A percentile compares a stretch with the other conserved stretches of the same genome.
These are phyloP conservation scores for Fusarium stilboides DNA, from an alignment of 2,329 filamentous ascomycete species.

Conservation along the genomic window DNA sequence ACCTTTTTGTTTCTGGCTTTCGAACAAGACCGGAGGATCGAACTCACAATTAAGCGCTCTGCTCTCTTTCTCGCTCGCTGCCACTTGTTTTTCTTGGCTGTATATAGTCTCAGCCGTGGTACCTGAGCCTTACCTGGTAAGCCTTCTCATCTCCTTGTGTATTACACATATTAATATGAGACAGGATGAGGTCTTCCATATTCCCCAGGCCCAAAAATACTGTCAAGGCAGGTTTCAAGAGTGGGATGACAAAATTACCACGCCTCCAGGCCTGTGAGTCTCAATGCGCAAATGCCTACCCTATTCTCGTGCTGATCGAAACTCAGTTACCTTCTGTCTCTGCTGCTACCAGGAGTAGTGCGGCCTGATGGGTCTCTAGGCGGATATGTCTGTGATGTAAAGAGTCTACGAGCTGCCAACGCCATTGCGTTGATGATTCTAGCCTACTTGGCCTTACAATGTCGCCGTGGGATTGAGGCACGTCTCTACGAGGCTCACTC, in stretches of 20 bases:
- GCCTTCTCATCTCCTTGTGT: conserved; percentile 19
- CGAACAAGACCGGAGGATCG: conserved; percentile 2
- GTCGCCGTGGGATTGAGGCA: conserved; percentile 67
- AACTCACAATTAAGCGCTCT: not conserved
- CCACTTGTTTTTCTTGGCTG: conserved; percentile 43
- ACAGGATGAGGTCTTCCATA: conserved; percentile 89
- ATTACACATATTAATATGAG: conserved; percentile 25
- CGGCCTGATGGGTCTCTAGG: conserved; percentile 21
- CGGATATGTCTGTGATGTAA: conserved; percentile 47
- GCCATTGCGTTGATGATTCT: conserved; percentile 58
- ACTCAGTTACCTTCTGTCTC: conserved; percentile 63
- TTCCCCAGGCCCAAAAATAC: conserved; percentile 91
- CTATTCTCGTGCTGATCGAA: conserved; percentile 18
- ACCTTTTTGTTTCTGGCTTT: conserved; percentile 30
- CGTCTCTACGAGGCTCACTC: conserved; percentile 53
- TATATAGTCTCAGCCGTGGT: conserved; percentile 54
- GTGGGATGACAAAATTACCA: conserved; percentile 99
- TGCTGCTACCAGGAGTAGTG: conserved; percentile 48
- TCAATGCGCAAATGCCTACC: not conserved
- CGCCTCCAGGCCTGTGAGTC: conserved; percentile 85
- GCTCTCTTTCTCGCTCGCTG: conserved; percentile 39
- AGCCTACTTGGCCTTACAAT: conserved; percentile 63
- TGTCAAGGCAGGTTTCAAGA: conserved; percentile 80
- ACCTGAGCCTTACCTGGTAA: conserved; percentile 69
- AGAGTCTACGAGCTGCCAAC: conserved; percentile 66